Base-by-base conservation (phyloP, 441 rosid genomes). In the Viola pubescens region DNA sequence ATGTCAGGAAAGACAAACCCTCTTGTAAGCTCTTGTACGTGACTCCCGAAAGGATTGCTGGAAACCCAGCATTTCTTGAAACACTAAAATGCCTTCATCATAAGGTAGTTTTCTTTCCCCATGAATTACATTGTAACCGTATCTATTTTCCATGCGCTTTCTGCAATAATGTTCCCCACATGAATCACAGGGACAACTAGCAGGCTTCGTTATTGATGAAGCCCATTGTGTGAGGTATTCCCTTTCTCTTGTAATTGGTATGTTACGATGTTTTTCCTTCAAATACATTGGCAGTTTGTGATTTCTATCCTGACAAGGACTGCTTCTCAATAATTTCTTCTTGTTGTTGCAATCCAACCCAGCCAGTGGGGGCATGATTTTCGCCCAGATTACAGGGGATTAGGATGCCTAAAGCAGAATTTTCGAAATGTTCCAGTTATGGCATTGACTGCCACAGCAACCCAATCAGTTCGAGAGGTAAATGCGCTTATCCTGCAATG, bases 301-400 rank as follows among this genome's bases (percentile, higher is more conserved):
- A 51, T 40, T 44, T 56, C 49, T 46, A 34, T 46, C 26, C 47
- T 41, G 59, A 39, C 47, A 49, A 13, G 19, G 19, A 48, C 58
- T 57, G 12, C 13, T 46, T 13, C 54, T 5, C 52, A 58, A 52
- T 44, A 45, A 11, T 46, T 58, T 52, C n/a, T 38, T 52, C 12
- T 53, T 61, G 34, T 26, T 26, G 34, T 56, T 3, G 61, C 59
- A 65, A 54, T 70, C 54, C 57, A 59, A 69, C 34, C 37, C 80
- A 88, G 98, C 68, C 97, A 89, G 70, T 91, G 98, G 98, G 98
- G 98, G 60, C 98, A 89, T 71, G 98, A 89, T 82, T 91, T 89
- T 55, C 88, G 95, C 64, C 98, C 98, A 68, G 98, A 89, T 64
- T 94, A 89, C 71, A 76, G 91, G 68, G 83, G 74, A 49, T 73